Conservation (phyloP, 225 moss, liverwort and hornwort species). For the Thuidium tamariscinum region DNA sequence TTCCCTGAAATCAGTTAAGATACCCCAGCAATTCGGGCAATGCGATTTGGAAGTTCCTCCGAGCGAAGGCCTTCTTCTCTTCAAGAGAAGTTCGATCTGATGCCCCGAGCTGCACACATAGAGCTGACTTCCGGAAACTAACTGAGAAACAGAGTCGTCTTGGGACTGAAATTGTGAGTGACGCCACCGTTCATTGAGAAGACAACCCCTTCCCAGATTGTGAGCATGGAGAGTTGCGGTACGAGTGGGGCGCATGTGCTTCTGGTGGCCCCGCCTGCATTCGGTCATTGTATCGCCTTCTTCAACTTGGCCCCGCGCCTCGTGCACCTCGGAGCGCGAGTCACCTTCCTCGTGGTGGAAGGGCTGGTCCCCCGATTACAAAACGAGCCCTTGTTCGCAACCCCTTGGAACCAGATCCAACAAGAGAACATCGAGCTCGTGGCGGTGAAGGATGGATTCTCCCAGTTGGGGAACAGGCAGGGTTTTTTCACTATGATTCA, state of each 20-base stretch:
- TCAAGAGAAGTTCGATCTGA: neutral
- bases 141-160: neutral
- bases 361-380: neutral
- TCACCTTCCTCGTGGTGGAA: constrained; percentile 2
- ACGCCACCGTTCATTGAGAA: too few species aligned
- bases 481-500: neutral
- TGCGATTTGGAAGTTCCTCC: neutral
- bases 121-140: neutral
- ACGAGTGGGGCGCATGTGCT: neutral
- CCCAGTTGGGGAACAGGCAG: neutral
- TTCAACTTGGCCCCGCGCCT: constrained; percentile 2
- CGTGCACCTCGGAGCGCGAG: neutral
- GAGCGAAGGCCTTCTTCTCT: neutral
- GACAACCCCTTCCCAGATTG: neutral
- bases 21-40: neutral
- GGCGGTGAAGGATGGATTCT: constrained; percentile 1
- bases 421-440: neutral
- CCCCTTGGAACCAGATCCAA: neutral
- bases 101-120: too few species aligned
- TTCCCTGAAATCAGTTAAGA: neutral
- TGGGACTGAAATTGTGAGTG: neutral
- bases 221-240: neutral
- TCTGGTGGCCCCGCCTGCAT: neutral
- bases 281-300: neutral
- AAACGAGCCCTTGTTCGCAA: neutral